Evolutionary conservation across 106 monocot genomes (phyloP), one percentile per base, ranked within the genome.

Genomic region (Vanilla planifolia): DNA sequence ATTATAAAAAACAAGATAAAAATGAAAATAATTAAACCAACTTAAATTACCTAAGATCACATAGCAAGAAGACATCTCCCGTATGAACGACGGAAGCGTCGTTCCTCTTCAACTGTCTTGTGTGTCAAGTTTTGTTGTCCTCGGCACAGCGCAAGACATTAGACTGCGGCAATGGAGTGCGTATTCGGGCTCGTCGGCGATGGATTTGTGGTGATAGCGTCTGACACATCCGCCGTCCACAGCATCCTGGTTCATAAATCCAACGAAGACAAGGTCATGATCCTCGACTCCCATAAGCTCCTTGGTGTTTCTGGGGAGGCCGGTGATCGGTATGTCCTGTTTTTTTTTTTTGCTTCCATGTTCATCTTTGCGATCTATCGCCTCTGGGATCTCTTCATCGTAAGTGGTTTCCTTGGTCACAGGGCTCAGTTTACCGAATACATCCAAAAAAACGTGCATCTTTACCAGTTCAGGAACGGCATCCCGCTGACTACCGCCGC

Each of bases 371-470:
- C 43, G 10, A 25, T 69, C 26, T 25, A n/a, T n/a, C n/a, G n/a
- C n/a, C n/a, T n/a, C n/a, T n/a, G n/a, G 52, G 52, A 43, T 55
- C 67, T 25, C 16, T 24, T 13, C 2, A 6, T 43, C 0, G 41
- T 61, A 15, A 1, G 9, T 0, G 8, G 1, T 33, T 22, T 44
- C 29, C 41, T 26, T 24, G 34, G 23, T 23, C 7, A 35, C 68
- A 95, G 94, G 67, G 94, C 86, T 33, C 94, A 95, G 83, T 95
- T 95, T 73, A 95, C 89, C 15, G 94, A 95, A 69, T 95, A 67
- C 73, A 86, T 95, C 50, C 94, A 95, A 73, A 95, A 95, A 78
- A 95, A 95, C 62, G 80, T 95, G 5, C 94, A 95, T 48, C 80
- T 95, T 5, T 95, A 95, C 68, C 75, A 89, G 72, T 89, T 89